Conservation (phyloP, 176 grass and related monocot genomes). For the Tillandsia leiboldiana region DNA sequence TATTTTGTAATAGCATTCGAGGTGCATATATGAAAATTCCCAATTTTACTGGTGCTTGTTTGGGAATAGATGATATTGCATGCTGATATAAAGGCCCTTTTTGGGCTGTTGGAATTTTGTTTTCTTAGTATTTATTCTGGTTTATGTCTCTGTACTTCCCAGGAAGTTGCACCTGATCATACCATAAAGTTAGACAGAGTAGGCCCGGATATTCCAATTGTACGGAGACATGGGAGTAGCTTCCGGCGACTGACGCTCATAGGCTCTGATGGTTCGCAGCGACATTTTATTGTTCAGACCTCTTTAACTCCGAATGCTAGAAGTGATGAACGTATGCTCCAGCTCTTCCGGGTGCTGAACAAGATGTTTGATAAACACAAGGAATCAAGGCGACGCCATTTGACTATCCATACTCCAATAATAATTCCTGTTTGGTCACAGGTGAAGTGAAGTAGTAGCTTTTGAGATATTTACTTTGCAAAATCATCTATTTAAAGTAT, state of each 20-base stretch:
- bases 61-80: too few relatives aligned
- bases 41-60: too few relatives aligned
- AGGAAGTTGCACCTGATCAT: constrained; percentile 98
- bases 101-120: not conserved
- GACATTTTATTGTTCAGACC: constrained; percentile 98
- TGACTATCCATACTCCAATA: constrained; percentile 94
- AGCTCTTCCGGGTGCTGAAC: constrained; percentile 90
- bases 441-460: constrained; percentile 47
- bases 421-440: constrained; percentile 99
- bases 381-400: constrained; percentile 80
- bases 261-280: constrained; percentile 97
- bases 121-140: not conserved
- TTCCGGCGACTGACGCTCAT: constrained; percentile 87
- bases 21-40: too few relatives aligned
- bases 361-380: constrained; percentile 99
- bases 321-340: constrained; percentile 98
- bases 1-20: too few relatives aligned
- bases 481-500: too few relatives aligned
- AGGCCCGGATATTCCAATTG: constrained; percentile 94
- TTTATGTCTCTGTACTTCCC: constrained; percentile 12
- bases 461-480: too few relatives aligned
- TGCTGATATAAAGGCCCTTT: too few relatives aligned
- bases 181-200: constrained; percentile 95
- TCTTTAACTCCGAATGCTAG: constrained; percentile 96
- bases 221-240: constrained; percentile 95